Base-by-base conservation (phyloP, 768 basidiomycete species). In the Rhodotorula diobovata region DNA sequence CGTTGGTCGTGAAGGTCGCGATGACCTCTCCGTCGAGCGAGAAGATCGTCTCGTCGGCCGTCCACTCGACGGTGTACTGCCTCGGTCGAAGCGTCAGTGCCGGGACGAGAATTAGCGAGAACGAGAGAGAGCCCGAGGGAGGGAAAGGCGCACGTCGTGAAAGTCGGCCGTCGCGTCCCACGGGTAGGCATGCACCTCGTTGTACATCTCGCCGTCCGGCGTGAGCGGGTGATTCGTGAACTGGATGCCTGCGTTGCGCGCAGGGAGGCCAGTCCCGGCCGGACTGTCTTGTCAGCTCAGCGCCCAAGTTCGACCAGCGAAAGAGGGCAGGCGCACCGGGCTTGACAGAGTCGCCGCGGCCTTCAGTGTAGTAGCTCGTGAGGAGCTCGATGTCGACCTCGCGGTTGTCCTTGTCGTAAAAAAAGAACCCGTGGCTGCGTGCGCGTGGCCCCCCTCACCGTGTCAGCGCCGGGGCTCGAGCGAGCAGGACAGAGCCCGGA, bases 21-120 rank as follows among this genome's bases (percentile, higher is more conserved):
- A 57, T 8, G 32, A 57, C n/a, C 5, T 30, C 28, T 4, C 46
- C 69, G 32, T 70, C 69, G 59, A 70, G 15, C n/a, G 21, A 59
- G 46, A 70, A 70, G 32, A n/a, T 62, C 1, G 69, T 70, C 15
- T 35, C 54, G 16, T 18, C 16, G 2, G 25, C 28, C 4, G 48
- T 66, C 69, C 69, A 70, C 15, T 61, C 64, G 59, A 70, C 60
- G 7, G 63, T 61, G 60, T 70, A 70, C 61, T 63, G 61, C 32
- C 14, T 3, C 14, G 14, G 41, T 5, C 41, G 6, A 7, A 12
- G 12, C 41, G 41, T 43, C 41, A 12, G 41, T 2, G 41, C 2
- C 2, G 2, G 41, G 3, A 2, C 41, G 12, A 2, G 41, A 43
- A 9, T 12, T 2, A 43, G 14, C 11, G 41, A 12, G 41, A 43